Percentiles rank a stretch among this genome's conserved stretches.
These are phyloP conservation scores for Teratosphaeria destructans DNA, from an alignment of 2,329 filamentous ascomycete genomes.

Conservation along the genomic window DNA sequence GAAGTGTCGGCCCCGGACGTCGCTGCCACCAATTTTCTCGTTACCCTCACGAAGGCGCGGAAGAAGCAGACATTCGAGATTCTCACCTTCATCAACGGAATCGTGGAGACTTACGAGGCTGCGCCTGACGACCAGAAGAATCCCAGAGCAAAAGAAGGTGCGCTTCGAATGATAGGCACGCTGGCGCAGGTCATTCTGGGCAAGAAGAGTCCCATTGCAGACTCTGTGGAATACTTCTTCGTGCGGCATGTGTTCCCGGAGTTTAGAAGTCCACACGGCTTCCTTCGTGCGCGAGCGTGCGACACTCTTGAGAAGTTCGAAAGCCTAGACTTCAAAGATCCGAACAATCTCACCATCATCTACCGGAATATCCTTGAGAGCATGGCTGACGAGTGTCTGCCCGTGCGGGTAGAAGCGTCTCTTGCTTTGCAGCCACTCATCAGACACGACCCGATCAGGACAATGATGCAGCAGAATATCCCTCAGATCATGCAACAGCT, in stretches of 20 bases:
- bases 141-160: constrained; percentile 90
- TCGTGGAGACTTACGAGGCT: constrained; percentile 85
- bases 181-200: constrained; percentile 86
- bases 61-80: constrained; percentile 95
- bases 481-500: constrained; percentile 99
- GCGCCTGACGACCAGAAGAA: constrained; percentile 83
- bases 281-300: constrained; percentile 86
- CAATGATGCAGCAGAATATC: constrained; percentile 94
- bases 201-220: constrained; percentile 96
- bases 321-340: constrained; percentile 91
- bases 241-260: constrained; percentile 97
- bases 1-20: constrained; percentile 93
- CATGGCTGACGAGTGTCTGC: constrained; percentile 88
- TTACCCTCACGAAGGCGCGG: constrained; percentile 85
- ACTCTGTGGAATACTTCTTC: constrained; percentile 97
- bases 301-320: constrained; percentile 98
- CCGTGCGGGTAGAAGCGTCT: constrained; percentile 87
- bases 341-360: constrained; percentile 88
- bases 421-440: constrained; percentile 92
- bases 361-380: constrained; percentile 95
- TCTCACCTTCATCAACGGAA: constrained; percentile 84
- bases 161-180: constrained; percentile 92
- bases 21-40: constrained; percentile 90
- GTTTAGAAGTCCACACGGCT: constrained; percentile 85
- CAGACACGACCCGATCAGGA: constrained; percentile 84